Evolutionary conservation across 148 eudicot species (phyloP).

Genomic region (Camellia japonica): DNA sequence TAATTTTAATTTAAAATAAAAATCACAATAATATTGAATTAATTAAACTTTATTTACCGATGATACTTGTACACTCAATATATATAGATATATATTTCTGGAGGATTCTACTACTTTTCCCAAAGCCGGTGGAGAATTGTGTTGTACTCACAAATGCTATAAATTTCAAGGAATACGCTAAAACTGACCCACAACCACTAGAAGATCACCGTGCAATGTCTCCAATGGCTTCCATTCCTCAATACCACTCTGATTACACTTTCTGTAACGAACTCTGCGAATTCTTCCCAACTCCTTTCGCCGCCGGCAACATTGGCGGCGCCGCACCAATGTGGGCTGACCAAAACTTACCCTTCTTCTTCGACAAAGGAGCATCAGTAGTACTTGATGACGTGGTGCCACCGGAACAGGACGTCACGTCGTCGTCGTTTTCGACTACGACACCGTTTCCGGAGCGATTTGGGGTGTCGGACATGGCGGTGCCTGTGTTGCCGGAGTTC

Average conservation of each 20-base stretch:
- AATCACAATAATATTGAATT: too few species aligned
- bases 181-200: not conserved
- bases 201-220: not conserved
- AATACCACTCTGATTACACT: slow-evolving; percentile 1
- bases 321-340: slow-evolving; percentile 9
- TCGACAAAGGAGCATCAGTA: not conserved
- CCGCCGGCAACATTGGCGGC: not conserved
- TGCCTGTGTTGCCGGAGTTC: slow-evolving; percentile 16
- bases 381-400: slow-evolving; percentile 9
- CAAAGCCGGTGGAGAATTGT: not conserved
- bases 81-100: too few species aligned
- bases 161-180: slow-evolving; percentile 8
- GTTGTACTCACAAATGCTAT: not conserved
- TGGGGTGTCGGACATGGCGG: slow-evolving; percentile 20
- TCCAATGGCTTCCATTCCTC: slow-evolving; percentile 23
- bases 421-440: not conserved
- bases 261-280: slow-evolving; percentile 17
- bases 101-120: too few species aligned
- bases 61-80: too few species aligned
- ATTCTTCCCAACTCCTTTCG: not conserved
- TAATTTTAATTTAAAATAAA: too few species aligned
- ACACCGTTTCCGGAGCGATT: slow-evolving; percentile 18
- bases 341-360: slow-evolving; percentile 4
- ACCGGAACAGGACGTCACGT: slow-evolving; percentile 1
- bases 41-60: too few species aligned